Percentiles rank a stretch among this genome's conserved stretches.
These are phyloP conservation scores for Pseudotulostoma volvatum DNA, from an alignment of 495 filamentous ascomycete genomes.

Conservation along the genomic window DNA sequence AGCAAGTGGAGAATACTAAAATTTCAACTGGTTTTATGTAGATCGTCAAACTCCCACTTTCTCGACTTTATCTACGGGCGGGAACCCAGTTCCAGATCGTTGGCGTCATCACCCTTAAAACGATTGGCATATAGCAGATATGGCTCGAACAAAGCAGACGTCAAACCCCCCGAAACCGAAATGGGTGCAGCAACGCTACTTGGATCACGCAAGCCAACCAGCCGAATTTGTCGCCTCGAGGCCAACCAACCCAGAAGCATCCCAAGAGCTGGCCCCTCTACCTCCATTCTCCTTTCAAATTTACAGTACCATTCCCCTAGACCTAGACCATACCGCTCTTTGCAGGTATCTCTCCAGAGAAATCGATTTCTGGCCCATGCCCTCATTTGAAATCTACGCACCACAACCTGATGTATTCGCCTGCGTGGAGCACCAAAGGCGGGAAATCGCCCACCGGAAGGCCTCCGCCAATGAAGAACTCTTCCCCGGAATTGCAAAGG, in stretches of 20 bases:
- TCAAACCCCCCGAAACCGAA: neutral
- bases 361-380: conserved; percentile 4
- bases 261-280: neutral
- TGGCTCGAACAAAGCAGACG: neutral
- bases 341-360: conserved; percentile 8
- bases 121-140: too few relatives aligned
- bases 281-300: conserved; percentile 8
- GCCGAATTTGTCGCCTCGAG: neutral
- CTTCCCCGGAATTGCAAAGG: conserved; percentile 5
- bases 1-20: too few relatives aligned
- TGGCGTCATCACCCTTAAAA: too few relatives aligned
- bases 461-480: conserved; percentile 1
- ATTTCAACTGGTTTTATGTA: too few relatives aligned
- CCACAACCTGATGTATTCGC: conserved; percentile 10
- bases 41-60: too few relatives aligned
- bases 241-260: neutral
- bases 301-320: conserved; percentile 12
- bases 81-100: too few relatives aligned
- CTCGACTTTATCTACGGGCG: too few relatives aligned
- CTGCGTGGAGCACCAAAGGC: conserved; percentile 12
- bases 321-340: conserved; percentile 10
- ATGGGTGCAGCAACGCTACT: conserved; percentile 1
- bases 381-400: conserved; percentile 13
- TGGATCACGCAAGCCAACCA: conserved; percentile 2
- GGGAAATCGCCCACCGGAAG: conserved; percentile 14